Percentiles rank a stretch among this genome's conserved stretches.
Conservation (phyloP, 108 stramenopile genomes). For the Skeletonema marinoi region DNA sequence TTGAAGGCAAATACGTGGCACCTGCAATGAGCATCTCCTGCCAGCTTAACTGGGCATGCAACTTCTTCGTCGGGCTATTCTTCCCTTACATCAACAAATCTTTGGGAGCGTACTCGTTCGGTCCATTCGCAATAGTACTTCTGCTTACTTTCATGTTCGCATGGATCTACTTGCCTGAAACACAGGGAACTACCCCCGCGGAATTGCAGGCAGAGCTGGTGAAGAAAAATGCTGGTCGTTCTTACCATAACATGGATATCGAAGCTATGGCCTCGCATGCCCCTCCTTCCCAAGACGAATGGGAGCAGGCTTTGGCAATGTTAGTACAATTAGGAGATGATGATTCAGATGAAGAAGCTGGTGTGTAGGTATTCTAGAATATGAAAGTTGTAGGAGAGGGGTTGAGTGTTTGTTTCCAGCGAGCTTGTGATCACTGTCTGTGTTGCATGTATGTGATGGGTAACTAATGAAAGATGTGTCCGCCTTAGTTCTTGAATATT, state of each 20-base stretch:
- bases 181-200: constrained; percentile 79
- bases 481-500: too few relatives aligned
- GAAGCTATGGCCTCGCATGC: constrained; percentile 26
- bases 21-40: constrained; percentile 78
- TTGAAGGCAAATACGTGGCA: constrained; percentile 92
- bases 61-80: constrained; percentile 87
- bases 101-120: constrained; percentile 75
- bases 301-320: constrained; percentile 37
- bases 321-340: not conserved
- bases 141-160: constrained; percentile 58
- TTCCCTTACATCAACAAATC: constrained; percentile 88
- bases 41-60: constrained; percentile 94
- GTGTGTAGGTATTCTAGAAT: too few relatives aligned
- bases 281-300: constrained; percentile 43
- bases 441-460: too few relatives aligned
- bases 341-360: not conserved
- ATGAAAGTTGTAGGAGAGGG: too few relatives aligned
- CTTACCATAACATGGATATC: constrained; percentile 71
- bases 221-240: constrained; percentile 61
- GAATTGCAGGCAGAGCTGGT: constrained; percentile 76
- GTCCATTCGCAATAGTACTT: constrained; percentile 81
- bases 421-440: too few relatives aligned
- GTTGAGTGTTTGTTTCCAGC: too few relatives aligned
- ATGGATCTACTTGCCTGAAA: constrained; percentile 76
- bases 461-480: too few relatives aligned